A percentile compares a stretch with the other conserved stretches of the same genome.
phyloP scores from a whole-genome alignment of 1,284 basidiomycete species.

The Thelephora terrestris region DNA sequence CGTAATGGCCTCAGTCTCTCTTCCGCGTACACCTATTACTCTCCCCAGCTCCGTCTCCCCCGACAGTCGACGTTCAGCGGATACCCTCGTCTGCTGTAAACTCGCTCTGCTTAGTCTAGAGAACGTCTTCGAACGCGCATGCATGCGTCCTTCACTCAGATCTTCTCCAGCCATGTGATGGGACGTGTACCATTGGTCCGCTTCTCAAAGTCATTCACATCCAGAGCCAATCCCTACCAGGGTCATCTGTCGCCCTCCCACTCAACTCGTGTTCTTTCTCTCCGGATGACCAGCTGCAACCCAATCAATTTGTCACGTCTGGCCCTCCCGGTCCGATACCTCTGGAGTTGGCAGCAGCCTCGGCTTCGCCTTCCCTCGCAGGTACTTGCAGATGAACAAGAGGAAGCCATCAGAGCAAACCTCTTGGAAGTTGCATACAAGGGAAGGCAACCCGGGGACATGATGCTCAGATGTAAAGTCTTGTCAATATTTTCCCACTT shows the following conservation, averaged over 20 bases:
- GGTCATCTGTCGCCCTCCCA: neutral
- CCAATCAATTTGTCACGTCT: too few relatives aligned
- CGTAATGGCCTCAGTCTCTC: too few relatives aligned
- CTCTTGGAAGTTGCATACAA: constrained; percentile 76
- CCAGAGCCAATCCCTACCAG: neutral
- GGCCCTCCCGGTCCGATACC: too few relatives aligned
- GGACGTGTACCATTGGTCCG: neutral
- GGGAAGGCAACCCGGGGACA: constrained; percentile 67
- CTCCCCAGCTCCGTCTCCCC: too few relatives aligned
- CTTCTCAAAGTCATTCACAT: neutral
- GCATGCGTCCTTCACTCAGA: neutral
- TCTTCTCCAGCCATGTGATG: neutral
- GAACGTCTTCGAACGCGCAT: neutral
- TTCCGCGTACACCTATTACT: too few relatives aligned
- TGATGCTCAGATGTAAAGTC: constrained; percentile 72
- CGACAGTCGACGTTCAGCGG: too few relatives aligned
- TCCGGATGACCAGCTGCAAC: neutral
- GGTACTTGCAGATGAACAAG: constrained; percentile 38
- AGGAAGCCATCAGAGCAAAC: constrained; percentile 58
- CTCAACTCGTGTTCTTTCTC: neutral
- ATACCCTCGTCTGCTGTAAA: too few relatives aligned
- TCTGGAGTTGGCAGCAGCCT: too few relatives aligned
- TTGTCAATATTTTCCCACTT: constrained; percentile 6
- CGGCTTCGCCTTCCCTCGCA: neutral
- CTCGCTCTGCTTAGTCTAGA: too few relatives aligned